Percentiles rank a stretch among this genome's conserved stretches.
These are phyloP conservation scores for Cryptococcus maquisensis DNA, from an alignment of 1,284 basidiomycete species.

Conservation along the genomic window DNA sequence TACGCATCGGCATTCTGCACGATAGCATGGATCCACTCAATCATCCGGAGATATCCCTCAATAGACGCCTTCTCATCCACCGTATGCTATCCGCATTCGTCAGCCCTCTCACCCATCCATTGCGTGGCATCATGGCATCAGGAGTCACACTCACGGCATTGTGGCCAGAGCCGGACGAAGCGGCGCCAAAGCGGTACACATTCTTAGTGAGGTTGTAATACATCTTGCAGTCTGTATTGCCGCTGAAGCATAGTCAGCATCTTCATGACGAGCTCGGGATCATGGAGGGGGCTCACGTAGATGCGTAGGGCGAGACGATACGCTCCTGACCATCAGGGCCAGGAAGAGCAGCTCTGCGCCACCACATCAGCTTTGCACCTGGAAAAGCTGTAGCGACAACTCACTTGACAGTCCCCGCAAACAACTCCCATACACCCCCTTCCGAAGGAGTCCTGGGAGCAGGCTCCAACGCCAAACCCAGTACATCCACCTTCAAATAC, in stretches of 20 bases:
- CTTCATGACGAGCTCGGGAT: neutral
- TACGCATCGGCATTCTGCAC: conserved; percentile 45
- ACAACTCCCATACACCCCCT: conserved; percentile 46
- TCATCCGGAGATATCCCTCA: conserved; percentile 33
- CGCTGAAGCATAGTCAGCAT: conserved; percentile 6
- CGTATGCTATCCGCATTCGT: conserved; percentile 32
- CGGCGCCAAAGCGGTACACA: conserved; percentile 44
- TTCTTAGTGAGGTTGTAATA: conserved; percentile 46
- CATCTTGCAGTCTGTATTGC: conserved; percentile 44
- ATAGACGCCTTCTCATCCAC: conserved; percentile 43
- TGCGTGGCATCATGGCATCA: no score
- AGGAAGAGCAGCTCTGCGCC: conserved; percentile 30
- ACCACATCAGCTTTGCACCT: neutral
- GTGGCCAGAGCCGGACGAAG: conserved; percentile 5
- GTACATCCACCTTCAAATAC: conserved; percentile 33
- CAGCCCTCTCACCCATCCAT: neutral
- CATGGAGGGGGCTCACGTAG: conserved; percentile 20
- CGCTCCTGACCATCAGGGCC: conserved; percentile 33
- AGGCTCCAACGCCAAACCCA: conserved; percentile 46
- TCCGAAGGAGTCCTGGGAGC: conserved; percentile 38
- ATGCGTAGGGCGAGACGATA: conserved; percentile 39
- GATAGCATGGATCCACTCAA: conserved; percentile 45
- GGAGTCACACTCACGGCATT: conserved; percentile 23
- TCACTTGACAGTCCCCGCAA: conserved; percentile 45
- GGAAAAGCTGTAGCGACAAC: neutral